Percentiles rank a stretch among this genome's conserved stretches.
Conservation (phyloP, 805 yeast genomes). For the Candida quercuum region DNA sequence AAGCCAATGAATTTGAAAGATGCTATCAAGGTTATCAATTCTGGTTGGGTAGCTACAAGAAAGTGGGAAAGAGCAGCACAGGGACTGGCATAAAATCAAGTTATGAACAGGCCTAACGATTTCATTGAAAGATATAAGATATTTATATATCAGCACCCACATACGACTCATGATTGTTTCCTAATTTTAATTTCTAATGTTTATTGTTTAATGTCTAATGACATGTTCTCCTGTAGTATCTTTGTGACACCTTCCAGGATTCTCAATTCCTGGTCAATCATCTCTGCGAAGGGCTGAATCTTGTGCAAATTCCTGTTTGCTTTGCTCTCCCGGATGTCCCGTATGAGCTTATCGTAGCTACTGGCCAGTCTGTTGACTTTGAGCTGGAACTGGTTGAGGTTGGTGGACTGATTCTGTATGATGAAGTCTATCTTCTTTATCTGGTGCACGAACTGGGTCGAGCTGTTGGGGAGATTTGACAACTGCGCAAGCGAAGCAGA, state of each 20-base stretch:
- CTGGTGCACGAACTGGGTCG: slow-evolving; percentile 8
- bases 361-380: slow-evolving; percentile 5
- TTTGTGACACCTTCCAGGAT: slow-evolving; percentile 56
- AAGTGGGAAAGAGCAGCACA: slow-evolving; percentile 58
- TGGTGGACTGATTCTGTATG: slow-evolving; percentile 15
- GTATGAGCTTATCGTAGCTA: slow-evolving; percentile 8
- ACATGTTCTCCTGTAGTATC: slow-evolving; percentile 27
- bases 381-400: slow-evolving; percentile 9
- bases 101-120: slow-evolving; percentile 4
- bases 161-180: background rate
- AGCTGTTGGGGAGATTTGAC: slow-evolving; percentile 1
- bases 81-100: slow-evolving; percentile 25
- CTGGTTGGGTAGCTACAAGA: slow-evolving; percentile 81
- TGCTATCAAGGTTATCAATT: slow-evolving; percentile 62
- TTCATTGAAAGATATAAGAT: slow-evolving; percentile 3
- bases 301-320: slow-evolving; percentile 18
- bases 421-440: slow-evolving; percentile 18
- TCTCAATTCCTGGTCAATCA: slow-evolving; percentile 65
- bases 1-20: slow-evolving; percentile 71
- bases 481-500: background rate
- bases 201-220: slow-evolving; percentile 4
- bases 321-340: slow-evolving; percentile 1
- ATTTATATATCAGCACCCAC: background rate
- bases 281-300: slow-evolving; percentile 57
- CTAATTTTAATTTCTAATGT: no score